A percentile compares a stretch with the other conserved stretches of the same genome.
phyloP scores from a whole-genome alignment of 208 protist species.

The Tritrichomonas foetus region DNA sequence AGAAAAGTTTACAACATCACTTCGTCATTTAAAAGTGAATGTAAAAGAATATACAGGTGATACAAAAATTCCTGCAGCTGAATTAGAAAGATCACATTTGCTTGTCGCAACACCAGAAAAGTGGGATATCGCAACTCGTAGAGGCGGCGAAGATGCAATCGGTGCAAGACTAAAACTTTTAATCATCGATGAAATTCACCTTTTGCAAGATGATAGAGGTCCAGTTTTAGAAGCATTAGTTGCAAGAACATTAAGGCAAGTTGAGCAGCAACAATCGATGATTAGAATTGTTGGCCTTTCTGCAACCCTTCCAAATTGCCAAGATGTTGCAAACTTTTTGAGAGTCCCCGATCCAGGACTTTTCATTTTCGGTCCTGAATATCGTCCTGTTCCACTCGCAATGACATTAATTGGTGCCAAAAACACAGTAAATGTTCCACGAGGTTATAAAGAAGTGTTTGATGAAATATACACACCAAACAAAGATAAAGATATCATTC shows the following conservation, averaged over 20 bases:
- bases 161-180: conserved; percentile 71
- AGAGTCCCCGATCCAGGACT: conserved; percentile 77
- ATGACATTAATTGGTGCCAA: conserved; percentile 93
- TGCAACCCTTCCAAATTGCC: conserved; percentile 98
- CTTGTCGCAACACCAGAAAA: conserved; percentile 96
- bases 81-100: conserved; percentile 86
- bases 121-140: conserved; percentile 99
- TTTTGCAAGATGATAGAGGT: conserved; percentile 97
- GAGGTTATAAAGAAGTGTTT: conserved; percentile 48
- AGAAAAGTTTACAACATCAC: conserved; percentile 79
- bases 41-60: conserved; percentile 94
- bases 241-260: conserved; percentile 78
- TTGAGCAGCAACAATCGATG: conserved; percentile 60
- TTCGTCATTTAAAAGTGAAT: conserved; percentile 67
- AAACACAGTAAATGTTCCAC: conserved; percentile 79
- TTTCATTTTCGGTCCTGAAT: conserved; percentile 62
- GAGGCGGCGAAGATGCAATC: conserved; percentile 68
- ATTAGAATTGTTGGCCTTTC: conserved; percentile 94
- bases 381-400: conserved; percentile 89
- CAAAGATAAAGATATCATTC: background rate
- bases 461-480: background rate
- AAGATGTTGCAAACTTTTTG: conserved; percentile 97
- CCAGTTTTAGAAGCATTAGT: conserved; percentile 97
- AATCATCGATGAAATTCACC: conserved; percentile 97
- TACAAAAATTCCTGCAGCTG: conserved; percentile 77